Conservation (phyloP, 2,329 filamentous ascomycete genomes). For the Botrytis hyacinthi region DNA sequence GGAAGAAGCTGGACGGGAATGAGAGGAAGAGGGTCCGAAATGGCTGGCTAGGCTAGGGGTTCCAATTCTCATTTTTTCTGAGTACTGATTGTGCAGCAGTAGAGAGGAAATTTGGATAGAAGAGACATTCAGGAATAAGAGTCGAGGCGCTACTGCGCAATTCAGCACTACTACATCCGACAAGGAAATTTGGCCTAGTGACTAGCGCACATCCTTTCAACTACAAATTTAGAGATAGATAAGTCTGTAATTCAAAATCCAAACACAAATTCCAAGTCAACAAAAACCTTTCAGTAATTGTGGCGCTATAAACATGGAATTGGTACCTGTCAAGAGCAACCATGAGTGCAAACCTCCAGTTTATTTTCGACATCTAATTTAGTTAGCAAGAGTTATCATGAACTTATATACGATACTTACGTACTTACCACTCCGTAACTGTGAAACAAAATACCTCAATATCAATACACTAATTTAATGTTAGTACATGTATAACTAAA, state of each 20-base stretch:
- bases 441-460: neutral
- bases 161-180: neutral
- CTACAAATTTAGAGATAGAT: neutral
- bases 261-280: neutral
- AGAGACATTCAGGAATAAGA: neutral
- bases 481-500: accelerated
- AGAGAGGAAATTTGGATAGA: too few relatives aligned
- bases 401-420: neutral
- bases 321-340: neutral
- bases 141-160: too few relatives aligned
- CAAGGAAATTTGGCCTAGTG: too few relatives aligned
- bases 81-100: neutral
- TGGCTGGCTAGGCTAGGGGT: too few relatives aligned
- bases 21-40: neutral
- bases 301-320: neutral
- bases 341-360: neutral
- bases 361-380: neutral
- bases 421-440: neutral
- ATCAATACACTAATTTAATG: neutral
- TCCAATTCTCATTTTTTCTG: neutral
- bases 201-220: neutral
- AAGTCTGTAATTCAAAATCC: neutral
- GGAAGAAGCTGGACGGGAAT: neutral
- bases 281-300: neutral
- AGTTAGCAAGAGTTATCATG: neutral